phyloP scores from a whole-genome alignment of 805 yeast genomes.

The Pichia cabralensis region DNA sequence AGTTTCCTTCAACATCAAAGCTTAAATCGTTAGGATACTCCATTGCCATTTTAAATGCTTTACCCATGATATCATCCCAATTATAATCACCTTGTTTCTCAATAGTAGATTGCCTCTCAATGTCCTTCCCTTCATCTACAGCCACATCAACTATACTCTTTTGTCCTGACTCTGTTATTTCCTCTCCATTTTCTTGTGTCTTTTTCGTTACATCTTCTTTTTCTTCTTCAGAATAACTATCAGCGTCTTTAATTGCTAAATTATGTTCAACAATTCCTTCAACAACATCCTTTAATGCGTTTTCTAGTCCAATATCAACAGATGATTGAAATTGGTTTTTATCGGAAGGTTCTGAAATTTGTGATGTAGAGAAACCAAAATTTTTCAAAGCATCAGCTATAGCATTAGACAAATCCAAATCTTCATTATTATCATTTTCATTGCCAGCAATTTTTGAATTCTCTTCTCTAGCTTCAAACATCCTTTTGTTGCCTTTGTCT shows the following conservation, averaged over 20 bases:
- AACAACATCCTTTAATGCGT: slow-evolving; percentile 47
- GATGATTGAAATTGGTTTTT: no score
- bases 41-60: slow-evolving; percentile 70
- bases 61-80: slow-evolving; percentile 64
- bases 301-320: slow-evolving; percentile 33
- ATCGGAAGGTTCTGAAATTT: no score
- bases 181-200: background rate
- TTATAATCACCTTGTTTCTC: slow-evolving; percentile 18
- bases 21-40: slow-evolving; percentile 40
- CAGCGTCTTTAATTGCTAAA: no score
- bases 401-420: slow-evolving; percentile 15
- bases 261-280: slow-evolving; percentile 38
- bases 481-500: no score
- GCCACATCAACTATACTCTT: slow-evolving; percentile 3
- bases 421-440: background rate
- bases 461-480: no score
- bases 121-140: slow-evolving; percentile 1
- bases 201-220: slow-evolving; percentile 1
- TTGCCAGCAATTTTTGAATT: no score
- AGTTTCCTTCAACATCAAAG: slow-evolving; percentile 15
- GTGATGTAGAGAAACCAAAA: slow-evolving; percentile 1
- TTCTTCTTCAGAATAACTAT: no score
- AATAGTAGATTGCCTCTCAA: slow-evolving; percentile 6
- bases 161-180: no score
- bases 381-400: slow-evolving; percentile 18